phyloP scores from a whole-genome alignment of 2,329 filamentous ascomycete genomes.

The Apiospora koreana region DNA sequence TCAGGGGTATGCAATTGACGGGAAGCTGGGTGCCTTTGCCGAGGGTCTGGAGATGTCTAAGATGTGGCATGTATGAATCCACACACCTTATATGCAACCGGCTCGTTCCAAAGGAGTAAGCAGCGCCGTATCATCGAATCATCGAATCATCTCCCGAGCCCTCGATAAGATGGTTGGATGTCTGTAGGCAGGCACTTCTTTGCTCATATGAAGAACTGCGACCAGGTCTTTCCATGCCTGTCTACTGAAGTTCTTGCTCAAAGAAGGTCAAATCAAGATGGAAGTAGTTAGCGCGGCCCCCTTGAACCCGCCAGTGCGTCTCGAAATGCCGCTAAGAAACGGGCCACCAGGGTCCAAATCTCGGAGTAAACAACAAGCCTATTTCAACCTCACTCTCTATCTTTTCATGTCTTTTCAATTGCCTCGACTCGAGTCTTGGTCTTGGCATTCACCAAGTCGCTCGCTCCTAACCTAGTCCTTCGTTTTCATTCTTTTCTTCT shows the following conservation, averaged over 20 bases:
- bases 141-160: too few relatives aligned
- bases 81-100: neutral
- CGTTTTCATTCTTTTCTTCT: neutral
- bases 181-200: too few relatives aligned
- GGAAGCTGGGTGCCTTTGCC: constrained; percentile 73
- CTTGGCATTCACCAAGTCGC: neutral
- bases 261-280: too few relatives aligned
- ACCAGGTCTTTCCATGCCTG: too few relatives aligned
- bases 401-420: neutral
- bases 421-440: neutral
- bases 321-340: neutral
- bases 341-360: constrained; percentile 22
- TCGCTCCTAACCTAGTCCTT: neutral
- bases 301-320: neutral
- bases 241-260: too few relatives aligned
- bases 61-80: constrained; percentile 21
- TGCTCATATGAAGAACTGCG: too few relatives aligned
- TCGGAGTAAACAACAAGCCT: constrained; percentile 12
- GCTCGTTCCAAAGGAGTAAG: neutral
- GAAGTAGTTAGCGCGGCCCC: neutral
- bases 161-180: too few relatives aligned
- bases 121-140: neutral
- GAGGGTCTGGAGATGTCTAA: constrained; percentile 77
- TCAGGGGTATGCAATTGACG: constrained; percentile 77
- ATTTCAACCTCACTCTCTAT: neutral